These are phyloP conservation scores for Irpex rosettiformis DNA, from an alignment of 1,284 basidiomycete species.

Conservation along the genomic window DNA sequence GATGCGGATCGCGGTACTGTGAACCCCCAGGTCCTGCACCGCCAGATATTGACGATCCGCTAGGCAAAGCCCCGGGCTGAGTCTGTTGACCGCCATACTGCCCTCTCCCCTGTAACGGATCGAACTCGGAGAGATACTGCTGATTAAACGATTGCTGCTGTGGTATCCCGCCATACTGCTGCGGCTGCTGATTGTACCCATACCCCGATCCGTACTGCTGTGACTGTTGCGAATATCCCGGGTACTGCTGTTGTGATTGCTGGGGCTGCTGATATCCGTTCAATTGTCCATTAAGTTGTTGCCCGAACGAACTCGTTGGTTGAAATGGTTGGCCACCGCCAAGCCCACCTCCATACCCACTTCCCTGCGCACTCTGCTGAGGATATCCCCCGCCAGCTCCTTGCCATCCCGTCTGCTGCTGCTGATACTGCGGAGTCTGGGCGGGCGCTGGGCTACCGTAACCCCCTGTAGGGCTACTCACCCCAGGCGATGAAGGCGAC, in stretches of 20 bases:
- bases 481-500: conserved; percentile 18
- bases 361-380: neutral
- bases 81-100: conserved; percentile 9
- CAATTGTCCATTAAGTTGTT: conserved; percentile 31
- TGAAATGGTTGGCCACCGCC: conserved; percentile 20
- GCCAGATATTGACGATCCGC: neutral
- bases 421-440: conserved; percentile 15
- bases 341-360: neutral
- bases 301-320: conserved; percentile 31
- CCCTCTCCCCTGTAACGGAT: conserved; percentile 25
- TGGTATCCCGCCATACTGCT: neutral
- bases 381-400: neutral
- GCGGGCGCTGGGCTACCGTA: conserved; percentile 9
- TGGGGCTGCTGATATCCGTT: conserved; percentile 21
- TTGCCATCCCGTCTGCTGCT: conserved; percentile 23
- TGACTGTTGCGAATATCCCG: conserved; percentile 17
- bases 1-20: conserved; percentile 27
- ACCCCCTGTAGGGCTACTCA: conserved; percentile 10
- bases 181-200: neutral
- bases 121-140: conserved; percentile 33
- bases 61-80: neutral
- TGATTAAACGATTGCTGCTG: conserved; percentile 19
- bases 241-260: conserved; percentile 16
- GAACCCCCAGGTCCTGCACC: conserved; percentile 7
- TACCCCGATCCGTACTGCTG: conserved; percentile 17